Base-by-base conservation (phyloP, 495 filamentous ascomycete genomes). In the Penicillium paradoxum region DNA sequence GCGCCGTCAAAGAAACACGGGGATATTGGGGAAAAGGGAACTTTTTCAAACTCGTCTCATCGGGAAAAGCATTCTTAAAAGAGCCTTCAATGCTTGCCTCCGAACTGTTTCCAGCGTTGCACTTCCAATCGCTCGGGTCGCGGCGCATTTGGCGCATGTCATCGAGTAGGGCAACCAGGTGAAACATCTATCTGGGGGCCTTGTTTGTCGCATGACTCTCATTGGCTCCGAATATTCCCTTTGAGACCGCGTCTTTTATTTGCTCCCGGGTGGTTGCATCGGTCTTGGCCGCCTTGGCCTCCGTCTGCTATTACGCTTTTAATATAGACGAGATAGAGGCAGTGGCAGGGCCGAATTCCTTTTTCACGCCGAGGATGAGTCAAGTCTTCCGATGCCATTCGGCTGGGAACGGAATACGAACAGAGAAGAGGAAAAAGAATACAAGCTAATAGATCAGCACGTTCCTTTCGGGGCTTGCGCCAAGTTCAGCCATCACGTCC, bases 61-160 rank as follows among this genome's bases (percentile, higher is more conserved):
- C 24, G 24, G 24, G 7, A 27, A 27, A 27, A 27, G 7, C 24
- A n/a, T 27, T 3, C 24, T 27, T 27, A 7, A 27, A 3, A 27
- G 24, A 27, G 24, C 24, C 24, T 27, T 27, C 24, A 27, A 27
- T 3, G 24, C 24, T n/a, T n/a, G n/a, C n/a, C n/a, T n/a, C n/a
- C 24, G 7, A 27, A 27, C 24, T 27, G 24, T 27, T 32, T 32
- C 10, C 29, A 11, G 29, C 29, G 24, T 41, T n/a, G n/a, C n/a
- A n/a, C 18, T 42, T n/a, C 21, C 42, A 29, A 18, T 44, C 42
- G 24, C 25, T 13, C 25, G 25, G 50, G 32, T 34, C 30, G 21
- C n/a, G 43, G 11, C 19, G 42, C 13, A 14, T 15, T 47, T 54
- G 51, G 44, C 44, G 44, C 44, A 54, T 49, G 44, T 54, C 44